Percentiles rank a stretch among this genome's conserved stretches.
Conservation (phyloP, 106 monocot genomes). For the Dioscorea alata region DNA sequence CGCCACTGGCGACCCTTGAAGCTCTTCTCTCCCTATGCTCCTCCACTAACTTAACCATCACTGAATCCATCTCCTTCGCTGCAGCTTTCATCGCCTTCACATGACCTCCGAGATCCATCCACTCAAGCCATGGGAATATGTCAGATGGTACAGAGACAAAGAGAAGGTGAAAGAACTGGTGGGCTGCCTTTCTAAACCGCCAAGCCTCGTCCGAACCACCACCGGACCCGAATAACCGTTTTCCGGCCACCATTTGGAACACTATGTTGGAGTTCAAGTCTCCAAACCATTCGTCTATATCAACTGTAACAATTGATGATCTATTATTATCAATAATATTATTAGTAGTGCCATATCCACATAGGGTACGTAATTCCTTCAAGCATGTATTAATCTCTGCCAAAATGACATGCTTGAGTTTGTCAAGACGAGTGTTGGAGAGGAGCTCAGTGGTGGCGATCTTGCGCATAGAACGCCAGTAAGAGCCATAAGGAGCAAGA, state of each 20-base stretch:
- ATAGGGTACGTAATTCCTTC: background rate
- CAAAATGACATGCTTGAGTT: slow-evolving; percentile 4
- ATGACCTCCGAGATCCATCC: slow-evolving; percentile 21
- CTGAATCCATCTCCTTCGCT: slow-evolving; percentile 13
- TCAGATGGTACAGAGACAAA: slow-evolving; percentile 17
- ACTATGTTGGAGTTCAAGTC: slow-evolving; percentile 23
- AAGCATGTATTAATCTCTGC: slow-evolving; percentile 11
- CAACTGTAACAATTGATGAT: slow-evolving; percentile 6
- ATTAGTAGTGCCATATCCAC: too few species aligned
- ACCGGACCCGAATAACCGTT: slow-evolving; percentile 14
- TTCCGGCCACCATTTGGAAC: slow-evolving; percentile 22
- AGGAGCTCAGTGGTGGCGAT: slow-evolving; percentile 27
- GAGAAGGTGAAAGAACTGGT: slow-evolving; percentile 8
- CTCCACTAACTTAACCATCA: slow-evolving; percentile 15
- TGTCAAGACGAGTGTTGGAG: slow-evolving; percentile 13
- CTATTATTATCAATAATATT: background rate
- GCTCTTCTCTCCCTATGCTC: slow-evolving; percentile 17
- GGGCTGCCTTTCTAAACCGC: slow-evolving; percentile 19
- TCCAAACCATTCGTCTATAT: slow-evolving; percentile 28
- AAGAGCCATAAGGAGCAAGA: slow-evolving; percentile 25
- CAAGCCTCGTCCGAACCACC: slow-evolving; percentile 18
- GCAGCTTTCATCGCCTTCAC: slow-evolving; percentile 21
- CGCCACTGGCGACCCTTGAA: background rate
- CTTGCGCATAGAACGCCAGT: slow-evolving; percentile 35
- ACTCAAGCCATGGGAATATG: slow-evolving; percentile 22